Percentiles rank a stretch among this genome's conserved stretches.
phyloP scores from a whole-genome alignment of 768 basidiomycete species.

The Trichaptum fuscoviolaceum region DNA sequence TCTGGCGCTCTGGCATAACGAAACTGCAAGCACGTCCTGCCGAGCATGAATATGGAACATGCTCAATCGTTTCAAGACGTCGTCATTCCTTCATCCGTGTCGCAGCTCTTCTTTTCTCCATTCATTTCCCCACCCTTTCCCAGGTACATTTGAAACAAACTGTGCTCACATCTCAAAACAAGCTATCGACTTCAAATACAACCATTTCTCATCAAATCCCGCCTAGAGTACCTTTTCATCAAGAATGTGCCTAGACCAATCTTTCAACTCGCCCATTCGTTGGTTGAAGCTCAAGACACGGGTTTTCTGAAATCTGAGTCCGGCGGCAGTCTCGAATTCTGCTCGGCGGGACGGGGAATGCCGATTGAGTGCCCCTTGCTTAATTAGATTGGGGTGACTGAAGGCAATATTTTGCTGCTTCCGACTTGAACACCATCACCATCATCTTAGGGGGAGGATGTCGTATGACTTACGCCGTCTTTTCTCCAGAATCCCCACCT shows the following conservation, averaged over 20 bases:
- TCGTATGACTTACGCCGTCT: background rate
- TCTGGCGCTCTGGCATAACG: too few species aligned
- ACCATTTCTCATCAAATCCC: too few species aligned
- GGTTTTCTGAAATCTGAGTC: too few species aligned
- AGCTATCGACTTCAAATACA: background rate
- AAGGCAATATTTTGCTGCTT: background rate
- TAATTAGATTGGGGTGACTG: background rate
- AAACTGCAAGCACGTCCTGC: background rate
- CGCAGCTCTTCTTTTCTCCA: background rate
- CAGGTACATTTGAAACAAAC: background rate
- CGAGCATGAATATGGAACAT: background rate
- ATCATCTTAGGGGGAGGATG: background rate
- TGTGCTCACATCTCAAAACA: background rate
- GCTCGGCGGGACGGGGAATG: background rate
- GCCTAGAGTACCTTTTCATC: too few species aligned
- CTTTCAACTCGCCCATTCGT: too few species aligned
- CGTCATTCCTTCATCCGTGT: background rate
- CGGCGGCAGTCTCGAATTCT: background rate
- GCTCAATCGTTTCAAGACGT: too few species aligned
- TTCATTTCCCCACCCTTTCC: background rate
- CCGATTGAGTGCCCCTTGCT: background rate
- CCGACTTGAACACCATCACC: background rate
- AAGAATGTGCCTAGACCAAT: too few species aligned
- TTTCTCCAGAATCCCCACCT: background rate
- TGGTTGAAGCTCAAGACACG: too few species aligned